Base-by-base conservation (phyloP, 305 asterid genomes). In the Fraxinus dipetala region DNA sequence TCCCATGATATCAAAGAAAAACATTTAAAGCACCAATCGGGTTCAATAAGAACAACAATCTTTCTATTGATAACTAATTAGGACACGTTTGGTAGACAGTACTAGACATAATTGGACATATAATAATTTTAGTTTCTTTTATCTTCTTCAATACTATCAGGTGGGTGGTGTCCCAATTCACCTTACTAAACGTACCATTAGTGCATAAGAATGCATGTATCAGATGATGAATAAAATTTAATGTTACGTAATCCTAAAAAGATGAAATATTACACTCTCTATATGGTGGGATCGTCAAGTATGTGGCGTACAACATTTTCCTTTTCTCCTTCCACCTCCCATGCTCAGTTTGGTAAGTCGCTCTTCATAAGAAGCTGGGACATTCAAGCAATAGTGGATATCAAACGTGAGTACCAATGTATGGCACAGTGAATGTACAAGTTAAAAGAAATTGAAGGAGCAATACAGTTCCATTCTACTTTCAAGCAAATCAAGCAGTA, bases 341-440 rank as follows among this genome's bases (percentile, higher is more conserved):
- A 85, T 79, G 26, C 54, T 84, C 79, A 86, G 45, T 84, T 91
- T 96, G 75, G 89, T 90, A 36, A 93, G 89, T n/a, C 98, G 94
- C 83, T 96, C 98, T 74, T 96, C 98, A 28, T 94, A 96, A 14
- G 98, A 92, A 67, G 98, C 99, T 96, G 96, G 77, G 87, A 86
- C 31, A 77, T 82, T 80, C 73, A 74, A 11, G 73, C 75, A 31
- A 80, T 87, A 35, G 18, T 63, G 63, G 70, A 45, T 79, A 67
- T 72, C 30, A 81, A 72, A 65, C 10, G 76, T 11, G 18, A 28
- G 28, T 59, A 65, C 34, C 24, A 36, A 31, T 63, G 40, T 38
- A 20, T n/a, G 32, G 43, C 11, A 38, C 61, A 72, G 51, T 36
- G 51, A 48, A 78, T 69, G 74, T 16, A 63, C 24, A 48, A 56